These are phyloP conservation scores for Perkinsus olseni DNA, from an alignment of 169 alveolate genomes.

Conservation along the genomic window DNA sequence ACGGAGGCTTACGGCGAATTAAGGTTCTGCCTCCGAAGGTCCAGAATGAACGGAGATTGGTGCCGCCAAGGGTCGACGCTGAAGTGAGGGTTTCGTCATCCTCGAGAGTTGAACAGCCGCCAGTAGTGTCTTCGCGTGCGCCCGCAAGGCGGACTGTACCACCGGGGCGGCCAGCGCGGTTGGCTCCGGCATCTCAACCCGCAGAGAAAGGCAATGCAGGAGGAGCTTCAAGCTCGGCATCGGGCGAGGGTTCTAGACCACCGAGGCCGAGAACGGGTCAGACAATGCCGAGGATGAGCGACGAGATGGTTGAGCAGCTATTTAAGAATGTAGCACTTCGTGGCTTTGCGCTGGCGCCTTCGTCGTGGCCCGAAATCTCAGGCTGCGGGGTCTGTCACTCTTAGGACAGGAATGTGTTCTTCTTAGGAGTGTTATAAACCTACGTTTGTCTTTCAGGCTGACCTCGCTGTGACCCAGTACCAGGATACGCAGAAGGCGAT, in stretches of 20 bases:
- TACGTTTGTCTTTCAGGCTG: not conserved
- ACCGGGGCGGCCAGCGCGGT: not conserved
- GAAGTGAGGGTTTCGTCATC: not conserved
- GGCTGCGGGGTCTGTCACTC: no score
- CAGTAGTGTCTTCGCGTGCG: not conserved
- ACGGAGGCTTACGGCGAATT: not conserved
- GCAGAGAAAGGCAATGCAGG: no score
- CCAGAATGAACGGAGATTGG: not conserved
- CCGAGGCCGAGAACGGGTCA: not conserved
- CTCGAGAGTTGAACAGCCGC: not conserved
- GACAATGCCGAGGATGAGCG: not conserved
- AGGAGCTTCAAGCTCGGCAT: no score
- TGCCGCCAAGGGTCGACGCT: not conserved
- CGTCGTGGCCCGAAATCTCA: no score
- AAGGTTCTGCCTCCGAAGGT: not conserved
- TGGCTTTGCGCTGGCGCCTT: no score
- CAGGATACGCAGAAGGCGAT: not conserved
- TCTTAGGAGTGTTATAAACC: no score
- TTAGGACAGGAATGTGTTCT: no score
- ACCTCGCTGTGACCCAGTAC: not conserved
- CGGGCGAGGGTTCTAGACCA: not conserved
- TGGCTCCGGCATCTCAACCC: not conserved
- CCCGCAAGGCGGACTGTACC: not conserved
- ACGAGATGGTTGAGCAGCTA: not conserved
- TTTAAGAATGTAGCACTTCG: not conserved